Evolutionary conservation across 1,139 yeast genomes (phyloP), one percentile per base, ranked within the genome.

Genomic region (Yamadazyma epiphylla): DNA sequence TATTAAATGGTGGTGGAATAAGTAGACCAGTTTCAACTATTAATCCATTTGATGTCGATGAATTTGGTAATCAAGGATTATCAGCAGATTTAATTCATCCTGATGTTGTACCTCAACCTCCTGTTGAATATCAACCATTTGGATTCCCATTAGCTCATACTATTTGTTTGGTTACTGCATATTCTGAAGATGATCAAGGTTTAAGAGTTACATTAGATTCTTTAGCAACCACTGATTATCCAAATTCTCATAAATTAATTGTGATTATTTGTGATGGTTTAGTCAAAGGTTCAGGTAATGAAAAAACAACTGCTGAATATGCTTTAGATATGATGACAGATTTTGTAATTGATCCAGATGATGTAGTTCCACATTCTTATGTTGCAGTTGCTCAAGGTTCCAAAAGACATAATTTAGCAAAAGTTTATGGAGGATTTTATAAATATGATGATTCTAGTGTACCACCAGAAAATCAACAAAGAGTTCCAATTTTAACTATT

Each of bases 351-450:
- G 83, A 87, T 0, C 72, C 70, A 9, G 94, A 86, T 19, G 78
- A 82, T 16, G 96, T 87, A 11, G 60, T 74, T 48, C 74, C 95
- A 1, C 70, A 77, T 47, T 87, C 96, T 1, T 89, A 91, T 53
- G 95, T 91, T 28, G 94, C 97, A 6, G 96, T 91, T 31, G 95
- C 95, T 2, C 83, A 81, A 49, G 97, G 97, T 41, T 52, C 85
- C 6, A 88, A 86, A 59, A 81, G 97, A 54, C 97, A 89, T 51
- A 91, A 91, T 53, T 87, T 87, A 95, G 96, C 97, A n/a, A 88
- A 88, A 56, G 87, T 89, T 9, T 82, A 81, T 49, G 80, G 94
- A 10, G 97, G 97, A 0, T 91, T 84, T 53, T 89, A 89, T 62
- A 79, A 80, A 42, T 89, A 87, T 50, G 78, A 84, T 47, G 82